Percentiles rank a stretch among this genome's conserved stretches.
phyloP scores from a whole-genome alignment of 225 moss, liverwort and hornwort genomes.

The Anthoceros angustus region DNA sequence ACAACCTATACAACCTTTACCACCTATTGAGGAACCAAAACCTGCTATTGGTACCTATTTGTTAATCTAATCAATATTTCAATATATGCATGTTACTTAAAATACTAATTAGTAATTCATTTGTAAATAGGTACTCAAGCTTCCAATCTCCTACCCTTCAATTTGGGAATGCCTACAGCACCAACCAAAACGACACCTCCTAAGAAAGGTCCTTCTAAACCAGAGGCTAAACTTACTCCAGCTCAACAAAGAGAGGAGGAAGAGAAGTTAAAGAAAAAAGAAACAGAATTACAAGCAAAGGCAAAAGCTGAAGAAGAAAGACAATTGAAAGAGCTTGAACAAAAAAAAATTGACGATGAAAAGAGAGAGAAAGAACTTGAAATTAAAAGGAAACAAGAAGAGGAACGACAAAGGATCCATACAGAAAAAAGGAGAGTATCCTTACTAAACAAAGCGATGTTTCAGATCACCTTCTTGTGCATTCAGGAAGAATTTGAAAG shows the following conservation, averaged over 20 bases:
- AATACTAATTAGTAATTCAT: no score
- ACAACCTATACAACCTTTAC: no score
- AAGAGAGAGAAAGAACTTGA: neutral
- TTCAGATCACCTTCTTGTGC: slow-evolving; percentile 27
- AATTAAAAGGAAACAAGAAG: neutral
- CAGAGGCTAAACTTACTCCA: neutral
- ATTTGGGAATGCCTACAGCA: no score
- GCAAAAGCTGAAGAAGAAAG: neutral
- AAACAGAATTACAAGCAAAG: neutral
- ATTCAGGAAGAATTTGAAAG: slow-evolving; percentile 40
- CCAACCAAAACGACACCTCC: no score
- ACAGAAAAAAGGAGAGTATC: neutral
- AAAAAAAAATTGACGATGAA: neutral
- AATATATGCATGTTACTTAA: no score
- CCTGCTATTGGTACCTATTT: no score
- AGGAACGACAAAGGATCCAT: neutral
- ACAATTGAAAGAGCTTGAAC: neutral
- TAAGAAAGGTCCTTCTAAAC: no score
- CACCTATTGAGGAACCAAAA: no score
- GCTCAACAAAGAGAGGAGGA: neutral
- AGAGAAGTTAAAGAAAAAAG: neutral
- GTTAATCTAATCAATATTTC: no score
- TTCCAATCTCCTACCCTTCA: no score
- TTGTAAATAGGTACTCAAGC: no score
- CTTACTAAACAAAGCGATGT: slow-evolving; percentile 21